Percentiles rank a stretch among this genome's conserved stretches.
Evolutionary conservation across 352 stramenopile species (phyloP).

Genomic region (Phytophthora colocasiae): DNA sequence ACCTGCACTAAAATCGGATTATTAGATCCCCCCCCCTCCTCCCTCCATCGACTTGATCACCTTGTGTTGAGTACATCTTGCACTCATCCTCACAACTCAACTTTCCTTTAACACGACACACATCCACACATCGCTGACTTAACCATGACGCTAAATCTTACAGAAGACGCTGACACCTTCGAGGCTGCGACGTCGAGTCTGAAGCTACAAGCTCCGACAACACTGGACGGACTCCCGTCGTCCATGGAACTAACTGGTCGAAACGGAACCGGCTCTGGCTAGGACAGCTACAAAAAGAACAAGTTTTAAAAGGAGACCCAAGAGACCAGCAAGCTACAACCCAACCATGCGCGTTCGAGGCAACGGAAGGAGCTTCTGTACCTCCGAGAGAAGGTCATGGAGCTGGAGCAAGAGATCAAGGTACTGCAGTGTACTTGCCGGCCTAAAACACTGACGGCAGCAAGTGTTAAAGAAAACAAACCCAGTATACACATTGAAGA

Average conservation of each 20-base stretch:
- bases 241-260: constrained; percentile 15
- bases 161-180: too few species aligned
- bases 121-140: not conserved
- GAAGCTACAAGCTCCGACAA: too few species aligned
- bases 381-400: constrained; percentile 44
- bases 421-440: constrained; percentile 29
- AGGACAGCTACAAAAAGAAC: not conserved
- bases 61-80: too few species aligned
- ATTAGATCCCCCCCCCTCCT: too few species aligned
- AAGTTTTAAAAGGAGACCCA: constrained; percentile 9
- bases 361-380: constrained; percentile 52
- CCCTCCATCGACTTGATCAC: too few species aligned
- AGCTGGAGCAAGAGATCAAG: constrained; percentile 48
- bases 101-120: too few species aligned
- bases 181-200: too few species aligned
- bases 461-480: not conserved
- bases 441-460: not conserved
- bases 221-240: constrained; percentile 20
- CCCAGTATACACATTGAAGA: not conserved
- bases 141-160: not conserved
- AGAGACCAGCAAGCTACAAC: constrained; percentile 45
- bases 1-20: too few species aligned
- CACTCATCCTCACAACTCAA: too few species aligned
- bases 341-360: constrained; percentile 45
- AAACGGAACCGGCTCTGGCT: not conserved